phyloP scores from a whole-genome alignment of 805 yeast species.

The Nakazawaea ishiwadae region DNA sequence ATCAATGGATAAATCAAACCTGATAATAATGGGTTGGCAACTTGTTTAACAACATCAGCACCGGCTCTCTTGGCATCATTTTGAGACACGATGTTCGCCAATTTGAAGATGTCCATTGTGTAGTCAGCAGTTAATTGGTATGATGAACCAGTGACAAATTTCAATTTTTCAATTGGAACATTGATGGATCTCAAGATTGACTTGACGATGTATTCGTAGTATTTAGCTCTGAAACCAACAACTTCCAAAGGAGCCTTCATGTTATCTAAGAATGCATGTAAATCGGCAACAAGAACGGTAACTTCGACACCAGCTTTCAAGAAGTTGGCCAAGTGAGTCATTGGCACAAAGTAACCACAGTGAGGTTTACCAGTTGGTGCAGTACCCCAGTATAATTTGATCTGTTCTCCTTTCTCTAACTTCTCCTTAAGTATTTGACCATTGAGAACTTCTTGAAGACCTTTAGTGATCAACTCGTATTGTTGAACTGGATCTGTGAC shows the following conservation, averaged over 20 bases:
- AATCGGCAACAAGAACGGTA: slow-evolving; percentile 85
- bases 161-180: slow-evolving; percentile 87
- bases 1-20: slow-evolving; percentile 96
- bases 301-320: slow-evolving; percentile 96
- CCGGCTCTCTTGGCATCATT: slow-evolving; percentile 99
- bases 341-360: slow-evolving; percentile 97
- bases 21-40: slow-evolving; percentile 84
- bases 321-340: slow-evolving; percentile 94
- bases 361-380: slow-evolving; percentile 99
- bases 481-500: slow-evolving; percentile 54
- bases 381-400: slow-evolving; percentile 96
- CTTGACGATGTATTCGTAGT: slow-evolving; percentile 81
- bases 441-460: slow-evolving; percentile 88
- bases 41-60: slow-evolving; percentile 98
- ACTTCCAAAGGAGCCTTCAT: slow-evolving; percentile 97
- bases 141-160: slow-evolving; percentile 82
- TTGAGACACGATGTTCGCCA: slow-evolving; percentile 82
- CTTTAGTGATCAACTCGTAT: slow-evolving; percentile 72
- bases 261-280: slow-evolving; percentile 95
- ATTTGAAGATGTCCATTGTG: slow-evolving; percentile 83
- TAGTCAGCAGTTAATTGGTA: slow-evolving; percentile 77
- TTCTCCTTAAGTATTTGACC: slow-evolving; percentile 82
- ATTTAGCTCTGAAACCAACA: slow-evolving; percentile 82
- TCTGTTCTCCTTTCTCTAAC: slow-evolving; percentile 72
- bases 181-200: slow-evolving; percentile 80